Evolutionary conservation across 2,329 filamentous ascomycete species (phyloP).

Genomic region (Claviceps maximensis): DNA sequence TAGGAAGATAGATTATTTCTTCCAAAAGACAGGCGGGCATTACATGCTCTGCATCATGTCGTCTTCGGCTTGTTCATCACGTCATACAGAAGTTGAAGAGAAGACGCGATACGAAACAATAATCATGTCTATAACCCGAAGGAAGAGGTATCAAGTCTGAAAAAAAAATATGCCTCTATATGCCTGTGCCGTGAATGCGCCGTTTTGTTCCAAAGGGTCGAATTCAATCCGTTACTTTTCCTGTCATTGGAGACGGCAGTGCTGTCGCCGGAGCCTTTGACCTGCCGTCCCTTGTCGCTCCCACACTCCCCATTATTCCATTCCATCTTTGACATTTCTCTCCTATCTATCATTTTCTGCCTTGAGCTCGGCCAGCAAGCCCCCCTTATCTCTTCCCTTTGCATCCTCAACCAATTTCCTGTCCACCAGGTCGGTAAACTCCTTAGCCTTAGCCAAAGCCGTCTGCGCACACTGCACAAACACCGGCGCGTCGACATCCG

Average conservation of each 20-base stretch:
- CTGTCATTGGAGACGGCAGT: neutral
- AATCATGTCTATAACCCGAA: neutral
- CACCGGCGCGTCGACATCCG: conserved; percentile 63
- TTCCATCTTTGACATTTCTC: neutral
- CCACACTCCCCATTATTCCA: neutral
- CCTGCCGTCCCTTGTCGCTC: neutral
- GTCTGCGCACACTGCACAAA: conserved; percentile 64
- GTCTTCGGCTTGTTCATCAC: neutral
- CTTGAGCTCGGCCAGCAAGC: conserved; percentile 61
- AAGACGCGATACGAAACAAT: neutral
- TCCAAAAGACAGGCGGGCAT: too few relatives aligned
- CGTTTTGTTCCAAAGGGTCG: neutral
- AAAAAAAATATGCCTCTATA: neutral
- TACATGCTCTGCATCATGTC: too few relatives aligned
- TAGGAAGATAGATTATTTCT: too few relatives aligned
- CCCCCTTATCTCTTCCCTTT: conserved; percentile 64
- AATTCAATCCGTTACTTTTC: neutral
- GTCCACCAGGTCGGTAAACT: conserved; percentile 63
- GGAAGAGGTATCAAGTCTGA: conserved; percentile 3
- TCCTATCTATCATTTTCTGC: conserved; percentile 66
- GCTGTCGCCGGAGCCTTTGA: neutral
- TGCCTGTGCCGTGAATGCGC: neutral
- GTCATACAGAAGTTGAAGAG: neutral
- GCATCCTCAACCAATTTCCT: conserved; percentile 62
- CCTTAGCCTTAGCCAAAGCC: conserved; percentile 68